Percentiles rank a stretch among this genome's conserved stretches.
phyloP scores from a whole-genome alignment of 306 rosid genomes.

The Vigna trinervia region DNA sequence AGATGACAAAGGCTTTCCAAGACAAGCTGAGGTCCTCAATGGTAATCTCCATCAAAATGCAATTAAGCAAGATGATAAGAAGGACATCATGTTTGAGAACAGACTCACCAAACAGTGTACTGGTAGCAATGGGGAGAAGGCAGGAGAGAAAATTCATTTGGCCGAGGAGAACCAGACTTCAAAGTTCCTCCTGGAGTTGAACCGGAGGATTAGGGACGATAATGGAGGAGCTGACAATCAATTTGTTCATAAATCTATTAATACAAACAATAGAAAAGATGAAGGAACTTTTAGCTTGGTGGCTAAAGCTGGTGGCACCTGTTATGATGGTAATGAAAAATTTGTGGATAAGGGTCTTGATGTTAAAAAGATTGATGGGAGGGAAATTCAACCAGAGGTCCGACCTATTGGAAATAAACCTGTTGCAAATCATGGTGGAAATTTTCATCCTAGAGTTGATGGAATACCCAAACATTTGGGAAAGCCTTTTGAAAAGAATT shows the following conservation, averaged over 20 bases:
- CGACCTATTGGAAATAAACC: slow-evolving; percentile 55
- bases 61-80: slow-evolving; percentile 51
- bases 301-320: slow-evolving; percentile 57
- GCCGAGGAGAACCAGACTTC: slow-evolving; percentile 63
- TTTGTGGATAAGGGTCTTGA: slow-evolving; percentile 57
- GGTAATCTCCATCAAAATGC: slow-evolving; percentile 59
- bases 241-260: slow-evolving; percentile 55
- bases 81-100: slow-evolving; percentile 52
- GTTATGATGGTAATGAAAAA: slow-evolving; percentile 57
- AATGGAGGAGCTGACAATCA: slow-evolving; percentile 57
- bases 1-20: slow-evolving; percentile 64
- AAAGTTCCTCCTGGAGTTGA: slow-evolving; percentile 65
- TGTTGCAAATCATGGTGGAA: slow-evolving; percentile 52
- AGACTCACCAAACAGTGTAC: slow-evolving; percentile 55
- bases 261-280: slow-evolving; percentile 56
- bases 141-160: slow-evolving; percentile 55
- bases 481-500: slow-evolving; percentile 47
- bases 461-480: slow-evolving; percentile 55
- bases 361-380: slow-evolving; percentile 57
- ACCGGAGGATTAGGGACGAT: slow-evolving; percentile 64
- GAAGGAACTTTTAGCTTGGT: slow-evolving; percentile 67
- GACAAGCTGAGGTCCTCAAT: slow-evolving; percentile 50
- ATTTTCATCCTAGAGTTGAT: slow-evolving; percentile 60
- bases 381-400: slow-evolving; percentile 51
- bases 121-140: slow-evolving; percentile 64